Evolutionary conservation across 2,329 filamentous ascomycete species (phyloP).

Genomic region (Tolypocladium capitatum): DNA sequence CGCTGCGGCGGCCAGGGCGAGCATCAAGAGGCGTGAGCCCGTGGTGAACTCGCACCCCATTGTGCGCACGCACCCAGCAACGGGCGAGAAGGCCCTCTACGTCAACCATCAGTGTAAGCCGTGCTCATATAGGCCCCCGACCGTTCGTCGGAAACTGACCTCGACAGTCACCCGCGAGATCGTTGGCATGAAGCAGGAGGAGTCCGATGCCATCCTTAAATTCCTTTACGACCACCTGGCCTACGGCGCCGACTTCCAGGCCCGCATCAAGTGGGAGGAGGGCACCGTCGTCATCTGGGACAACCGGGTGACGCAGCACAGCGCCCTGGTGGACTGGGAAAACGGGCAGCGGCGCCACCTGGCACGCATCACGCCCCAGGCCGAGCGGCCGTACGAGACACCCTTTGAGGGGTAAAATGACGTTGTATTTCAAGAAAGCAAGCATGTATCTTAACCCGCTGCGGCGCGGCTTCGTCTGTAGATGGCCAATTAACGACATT

Average conservation of each 20-base stretch:
- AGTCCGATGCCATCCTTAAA: slow-evolving; percentile 62
- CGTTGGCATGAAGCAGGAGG: slow-evolving; percentile 74
- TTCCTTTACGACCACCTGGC: slow-evolving; percentile 49
- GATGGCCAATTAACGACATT: no score
- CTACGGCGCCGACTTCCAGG: slow-evolving; percentile 52
- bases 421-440: background rate
- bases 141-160: background rate
- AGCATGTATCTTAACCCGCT: background rate
- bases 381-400: slow-evolving; percentile 64
- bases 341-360: slow-evolving; percentile 66
- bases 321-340: slow-evolving; percentile 71
- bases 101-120: slow-evolving; percentile 69
- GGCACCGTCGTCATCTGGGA: slow-evolving; percentile 82
- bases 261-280: slow-evolving; percentile 61
- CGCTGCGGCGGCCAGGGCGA: slow-evolving; percentile 50
- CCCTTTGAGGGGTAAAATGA: slow-evolving; percentile 19
- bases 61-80: slow-evolving; percentile 67
- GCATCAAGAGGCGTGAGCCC: slow-evolving; percentile 63
- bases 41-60: slow-evolving; percentile 64
- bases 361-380: slow-evolving; percentile 71
- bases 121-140: no score
- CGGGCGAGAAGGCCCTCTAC: slow-evolving; percentile 72
- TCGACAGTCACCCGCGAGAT: slow-evolving; percentile 61
- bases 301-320: slow-evolving; percentile 68
- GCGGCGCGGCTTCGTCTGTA: no score